phyloP scores from a whole-genome alignment of 345 rosid species.

The Excoecaria cochinchinensis region DNA sequence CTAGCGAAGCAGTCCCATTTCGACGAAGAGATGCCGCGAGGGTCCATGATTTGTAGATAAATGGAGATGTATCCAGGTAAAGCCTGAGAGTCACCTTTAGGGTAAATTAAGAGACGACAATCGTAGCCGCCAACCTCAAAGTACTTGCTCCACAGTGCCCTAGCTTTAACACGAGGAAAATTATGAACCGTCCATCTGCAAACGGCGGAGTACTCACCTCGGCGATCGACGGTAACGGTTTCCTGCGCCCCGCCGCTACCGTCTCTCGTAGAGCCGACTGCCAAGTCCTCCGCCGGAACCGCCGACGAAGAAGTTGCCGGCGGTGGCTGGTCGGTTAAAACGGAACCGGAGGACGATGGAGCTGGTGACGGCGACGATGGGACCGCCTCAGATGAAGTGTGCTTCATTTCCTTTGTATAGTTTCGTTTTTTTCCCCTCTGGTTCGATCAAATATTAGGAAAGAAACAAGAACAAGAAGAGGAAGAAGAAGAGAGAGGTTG shows the following conservation, averaged over 20 bases:
- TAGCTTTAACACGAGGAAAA: conserved; percentile 79
- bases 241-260: conserved; percentile 81
- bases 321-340: conserved; percentile 46
- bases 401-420: conserved; percentile 37
- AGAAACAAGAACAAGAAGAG: conserved; percentile 8
- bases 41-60: conserved; percentile 98
- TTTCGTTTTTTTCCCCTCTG: conserved; percentile 5
- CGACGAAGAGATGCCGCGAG: conserved; percentile 68
- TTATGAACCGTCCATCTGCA: conserved; percentile 89
- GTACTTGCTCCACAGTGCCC: conserved; percentile 95
- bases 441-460: conserved; percentile 7
- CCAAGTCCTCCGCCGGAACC: conserved; percentile 54
- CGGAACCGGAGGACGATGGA: conserved; percentile 8
- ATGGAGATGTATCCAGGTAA: conserved; percentile 87
- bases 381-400: conserved; percentile 67
- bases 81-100: conserved; percentile 96
- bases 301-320: conserved; percentile 43
- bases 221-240: conserved; percentile 72
- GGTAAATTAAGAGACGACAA: conserved; percentile 90
- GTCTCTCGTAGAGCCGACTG: conserved; percentile 56
- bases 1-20: conserved; percentile 99
- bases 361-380: conserved; percentile 14
- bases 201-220: conserved; percentile 76
- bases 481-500: conserved; percentile 9
- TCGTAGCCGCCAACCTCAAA: conserved; percentile 98